Evolutionary conservation across 163 green algal genomes (phyloP).

Genomic region (Scenedesmus sp.): DNA sequence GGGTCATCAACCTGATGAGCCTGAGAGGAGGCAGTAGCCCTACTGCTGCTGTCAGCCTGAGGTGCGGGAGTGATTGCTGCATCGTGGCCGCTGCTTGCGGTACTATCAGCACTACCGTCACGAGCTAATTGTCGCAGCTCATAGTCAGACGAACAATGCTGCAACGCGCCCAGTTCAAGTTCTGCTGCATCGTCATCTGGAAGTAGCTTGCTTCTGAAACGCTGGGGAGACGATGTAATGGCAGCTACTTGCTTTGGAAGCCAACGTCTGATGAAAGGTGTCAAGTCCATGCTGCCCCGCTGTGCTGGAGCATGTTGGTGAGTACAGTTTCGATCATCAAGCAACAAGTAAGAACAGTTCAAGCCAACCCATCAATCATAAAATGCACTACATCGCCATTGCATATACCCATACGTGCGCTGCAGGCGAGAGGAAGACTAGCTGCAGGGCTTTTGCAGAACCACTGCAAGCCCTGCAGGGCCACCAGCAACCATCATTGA

Average conservation of each 20-base stretch:
- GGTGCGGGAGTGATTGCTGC: neutral
- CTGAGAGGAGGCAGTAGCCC: neutral
- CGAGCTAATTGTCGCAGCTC: neutral
- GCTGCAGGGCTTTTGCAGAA: too few species aligned
- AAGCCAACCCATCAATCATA: neutral
- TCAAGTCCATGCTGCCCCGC: neutral
- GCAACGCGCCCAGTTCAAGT: neutral
- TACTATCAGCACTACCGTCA: neutral
- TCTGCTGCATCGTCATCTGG: constrained; percentile 6
- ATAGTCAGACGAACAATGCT: neutral
- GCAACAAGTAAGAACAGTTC: neutral
- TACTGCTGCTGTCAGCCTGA: neutral
- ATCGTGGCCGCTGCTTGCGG: neutral
- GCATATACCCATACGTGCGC: too few species aligned
- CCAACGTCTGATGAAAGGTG: neutral
- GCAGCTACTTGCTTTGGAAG: neutral
- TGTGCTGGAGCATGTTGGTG: neutral
- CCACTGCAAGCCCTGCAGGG: too few species aligned
- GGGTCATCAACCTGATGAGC: neutral
- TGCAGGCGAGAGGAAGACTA: too few species aligned
- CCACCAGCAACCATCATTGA: too few species aligned
- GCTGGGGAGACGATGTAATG: neutral
- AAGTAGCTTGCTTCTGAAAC: neutral
- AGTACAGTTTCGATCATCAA: neutral
- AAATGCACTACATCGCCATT: too few species aligned